Conservation (phyloP, 345 rosid genomes). For the Aquilaria malaccensis region DNA sequence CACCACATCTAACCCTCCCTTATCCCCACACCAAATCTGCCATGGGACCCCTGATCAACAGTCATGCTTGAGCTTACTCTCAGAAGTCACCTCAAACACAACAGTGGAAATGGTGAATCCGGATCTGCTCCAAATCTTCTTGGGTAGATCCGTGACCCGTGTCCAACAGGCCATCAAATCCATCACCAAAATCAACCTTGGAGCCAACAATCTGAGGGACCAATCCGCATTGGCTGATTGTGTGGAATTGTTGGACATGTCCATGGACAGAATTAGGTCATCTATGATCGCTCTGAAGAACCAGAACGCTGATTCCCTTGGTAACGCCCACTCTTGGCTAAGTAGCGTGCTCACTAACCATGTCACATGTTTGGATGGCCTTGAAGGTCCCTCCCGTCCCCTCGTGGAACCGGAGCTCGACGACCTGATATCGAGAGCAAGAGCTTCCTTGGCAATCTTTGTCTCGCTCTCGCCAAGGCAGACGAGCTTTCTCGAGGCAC, state of each 20-base stretch:
- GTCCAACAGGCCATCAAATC: conserved; percentile 17
- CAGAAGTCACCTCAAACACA: conserved; percentile 20
- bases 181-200: conserved; percentile 12
- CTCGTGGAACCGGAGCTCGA: conserved; percentile 29
- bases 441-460: conserved; percentile 48
- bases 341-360: conserved; percentile 76
- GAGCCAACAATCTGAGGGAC: conserved; percentile 32
- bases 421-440: conserved; percentile 49
- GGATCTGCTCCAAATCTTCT: conserved; percentile 30
- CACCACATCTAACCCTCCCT: conserved; percentile 3
- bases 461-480: conserved; percentile 23
- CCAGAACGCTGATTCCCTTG: conserved; percentile 21
- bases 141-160: conserved; percentile 23
- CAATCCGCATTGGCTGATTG: conserved; percentile 41
- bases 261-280: conserved; percentile 38
- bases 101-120: conserved; percentile 17
- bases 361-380: conserved; percentile 67
- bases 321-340: conserved; percentile 67
- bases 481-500: conserved; percentile 4
- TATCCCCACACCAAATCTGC: conserved; percentile 23
- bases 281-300: conserved; percentile 40
- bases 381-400: conserved; percentile 20
- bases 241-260: conserved; percentile 48
- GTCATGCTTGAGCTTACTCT: conserved; percentile 36
- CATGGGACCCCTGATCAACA: conserved; percentile 28